A percentile compares a stretch with the other conserved stretches of the same genome.
These are phyloP conservation scores for Sporisorium iseilematis-ciliati DNA, from an alignment of 1,284 basidiomycete genomes.

Conservation along the genomic window DNA sequence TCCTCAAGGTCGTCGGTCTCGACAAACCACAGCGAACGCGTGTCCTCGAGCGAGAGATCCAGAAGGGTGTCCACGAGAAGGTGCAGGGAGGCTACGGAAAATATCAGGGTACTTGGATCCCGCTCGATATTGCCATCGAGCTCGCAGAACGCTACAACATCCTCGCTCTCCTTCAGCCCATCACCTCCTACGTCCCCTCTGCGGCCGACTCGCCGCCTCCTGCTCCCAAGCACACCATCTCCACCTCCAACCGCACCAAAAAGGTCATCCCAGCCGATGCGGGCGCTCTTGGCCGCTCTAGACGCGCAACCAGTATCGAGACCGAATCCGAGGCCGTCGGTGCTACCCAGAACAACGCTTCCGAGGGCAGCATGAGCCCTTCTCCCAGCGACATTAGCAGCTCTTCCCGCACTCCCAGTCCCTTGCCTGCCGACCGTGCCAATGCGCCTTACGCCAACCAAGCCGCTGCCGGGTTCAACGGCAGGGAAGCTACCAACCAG, in stretches of 20 bases:
- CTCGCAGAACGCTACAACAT: conserved; percentile 95
- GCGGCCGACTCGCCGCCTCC: conserved; percentile 85
- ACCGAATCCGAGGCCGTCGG: conserved; percentile 60
- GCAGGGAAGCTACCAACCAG: conserved; percentile 46
- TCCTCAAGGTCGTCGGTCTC: conserved; percentile 98
- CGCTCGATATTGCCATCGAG: conserved; percentile 86
- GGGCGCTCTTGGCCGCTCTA: conserved; percentile 54
- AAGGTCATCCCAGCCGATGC: conserved; percentile 60
- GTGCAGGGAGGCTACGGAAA: conserved; percentile 99
- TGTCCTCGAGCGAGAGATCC: conserved; percentile 96
- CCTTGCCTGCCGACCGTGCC: conserved; percentile 70
- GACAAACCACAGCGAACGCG: conserved; percentile 98
- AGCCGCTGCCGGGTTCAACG: conserved; percentile 27
- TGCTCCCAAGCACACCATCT: conserved; percentile 89
- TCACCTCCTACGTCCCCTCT: conserved; percentile 92
- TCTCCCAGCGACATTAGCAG: conserved; percentile 86
- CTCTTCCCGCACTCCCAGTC: conserved; percentile 88
- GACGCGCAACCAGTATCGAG: conserved; percentile 66
- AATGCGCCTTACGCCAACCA: conserved; percentile 42
- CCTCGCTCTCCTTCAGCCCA: conserved; percentile 86
- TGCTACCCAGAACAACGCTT: conserved; percentile 72
- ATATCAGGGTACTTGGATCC: conserved; percentile 99
- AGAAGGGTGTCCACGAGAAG: conserved; percentile 99
- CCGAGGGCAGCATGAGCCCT: conserved; percentile 76
- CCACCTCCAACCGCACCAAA: conserved; percentile 65